Conservation (phyloP, 805 yeast species). For the Hyphopichia homilentoma region DNA sequence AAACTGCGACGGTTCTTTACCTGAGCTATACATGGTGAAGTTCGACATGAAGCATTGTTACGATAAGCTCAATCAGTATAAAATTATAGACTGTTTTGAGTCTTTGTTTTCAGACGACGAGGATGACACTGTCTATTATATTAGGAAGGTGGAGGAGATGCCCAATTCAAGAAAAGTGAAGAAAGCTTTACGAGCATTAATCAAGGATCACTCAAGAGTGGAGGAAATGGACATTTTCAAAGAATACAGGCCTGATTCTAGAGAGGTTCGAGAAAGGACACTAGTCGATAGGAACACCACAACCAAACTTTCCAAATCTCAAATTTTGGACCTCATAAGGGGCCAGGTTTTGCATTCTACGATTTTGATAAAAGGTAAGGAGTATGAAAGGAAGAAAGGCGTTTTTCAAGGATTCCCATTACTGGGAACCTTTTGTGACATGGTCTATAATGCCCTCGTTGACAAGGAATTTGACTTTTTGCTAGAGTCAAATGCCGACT, state of each 20-base stretch:
- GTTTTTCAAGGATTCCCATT: conserved; percentile 82
- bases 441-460: conserved; percentile 64
- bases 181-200: conserved; percentile 8
- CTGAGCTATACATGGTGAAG: conserved; percentile 50
- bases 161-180: conserved; percentile 2
- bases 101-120: conserved; percentile 22
- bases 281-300: conserved; percentile 23
- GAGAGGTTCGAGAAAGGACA: not conserved
- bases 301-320: conserved; percentile 33
- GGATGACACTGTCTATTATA: conserved; percentile 13
- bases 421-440: conserved; percentile 71
- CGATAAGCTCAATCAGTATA: conserved; percentile 59
- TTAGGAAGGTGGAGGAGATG: conserved; percentile 15
- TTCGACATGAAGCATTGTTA: conserved; percentile 78
- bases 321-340: conserved; percentile 43
- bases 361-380: conserved; percentile 28
- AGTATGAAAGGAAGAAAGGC: conserved; percentile 54
- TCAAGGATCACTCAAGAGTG: conserved; percentile 11
- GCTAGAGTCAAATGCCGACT: conserved; percentile 11
- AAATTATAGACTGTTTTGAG: conserved; percentile 32
- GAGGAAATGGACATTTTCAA: conserved; percentile 11
- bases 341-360: conserved; percentile 54
- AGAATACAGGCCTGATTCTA: conserved; percentile 3
- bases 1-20: conserved; percentile 18
- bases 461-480: conserved; percentile 26